phyloP scores from a whole-genome alignment of 805 yeast species.

The Candida hispaniensis region DNA sequence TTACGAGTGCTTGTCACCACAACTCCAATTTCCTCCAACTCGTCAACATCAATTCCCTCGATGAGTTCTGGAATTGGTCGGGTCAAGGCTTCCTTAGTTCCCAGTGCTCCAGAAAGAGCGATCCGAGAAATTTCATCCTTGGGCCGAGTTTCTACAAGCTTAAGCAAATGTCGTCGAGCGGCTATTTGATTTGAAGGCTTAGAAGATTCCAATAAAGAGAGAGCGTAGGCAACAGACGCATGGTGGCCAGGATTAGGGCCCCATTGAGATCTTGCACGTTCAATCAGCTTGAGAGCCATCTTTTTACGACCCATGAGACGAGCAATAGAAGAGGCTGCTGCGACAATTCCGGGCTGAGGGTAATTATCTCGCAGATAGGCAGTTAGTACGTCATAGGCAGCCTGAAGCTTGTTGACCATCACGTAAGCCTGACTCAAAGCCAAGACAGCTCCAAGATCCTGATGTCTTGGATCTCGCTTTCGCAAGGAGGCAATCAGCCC shows the following conservation, averaged over 20 bases:
- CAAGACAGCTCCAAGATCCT: conserved; percentile 23
- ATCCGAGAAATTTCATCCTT: conserved; percentile 23
- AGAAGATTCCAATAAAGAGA: conserved; percentile 31
- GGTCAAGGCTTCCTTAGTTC: conserved; percentile 24
- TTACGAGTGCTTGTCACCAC: conserved; percentile 25
- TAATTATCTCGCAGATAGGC: conserved; percentile 18
- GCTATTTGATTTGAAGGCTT: conserved; percentile 19
- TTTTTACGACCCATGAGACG: conserved; percentile 35
- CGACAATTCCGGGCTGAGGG: conserved; percentile 39
- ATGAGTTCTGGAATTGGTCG: conserved; percentile 16
- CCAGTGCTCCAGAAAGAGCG: conserved; percentile 23
- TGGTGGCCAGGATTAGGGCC: conserved; percentile 3
- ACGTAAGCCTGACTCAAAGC: conserved; percentile 25
- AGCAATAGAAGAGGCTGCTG: conserved; percentile 40
- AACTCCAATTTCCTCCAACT: conserved; percentile 20
- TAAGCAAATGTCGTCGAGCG: conserved; percentile 27
- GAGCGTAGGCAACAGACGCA: conserved; percentile 26
- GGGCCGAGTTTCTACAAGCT: conserved; percentile 17
- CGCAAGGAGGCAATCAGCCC: conserved; percentile 10
- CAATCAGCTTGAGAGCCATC: conserved; percentile 29
- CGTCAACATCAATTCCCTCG: conserved; percentile 23
- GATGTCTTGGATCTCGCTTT: conserved; percentile 22
- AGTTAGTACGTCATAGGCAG: conserved; percentile 26
- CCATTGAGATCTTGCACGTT: conserved; percentile 27
- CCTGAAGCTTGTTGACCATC: conserved; percentile 21